These are phyloP conservation scores for Carex myosuroides DNA, from an alignment of 176 grass and related monocot genomes.

Conservation along the genomic window DNA sequence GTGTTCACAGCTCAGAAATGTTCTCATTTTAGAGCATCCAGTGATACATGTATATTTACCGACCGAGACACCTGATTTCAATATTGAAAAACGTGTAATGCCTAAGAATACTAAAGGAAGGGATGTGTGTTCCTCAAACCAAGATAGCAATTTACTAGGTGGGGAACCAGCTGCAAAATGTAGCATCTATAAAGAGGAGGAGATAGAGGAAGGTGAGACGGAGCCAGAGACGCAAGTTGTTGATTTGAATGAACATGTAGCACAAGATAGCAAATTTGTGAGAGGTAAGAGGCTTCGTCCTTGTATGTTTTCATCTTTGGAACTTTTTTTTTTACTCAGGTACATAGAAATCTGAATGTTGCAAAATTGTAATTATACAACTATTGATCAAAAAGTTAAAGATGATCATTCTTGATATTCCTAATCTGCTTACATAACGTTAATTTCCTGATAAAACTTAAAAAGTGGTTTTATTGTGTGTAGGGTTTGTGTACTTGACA, in stretches of 20 bases:
- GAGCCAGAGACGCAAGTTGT: conserved; percentile 48
- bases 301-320: background rate
- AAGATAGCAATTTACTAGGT: background rate
- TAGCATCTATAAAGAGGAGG: conserved; percentile 59
- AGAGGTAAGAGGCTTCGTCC: background rate
- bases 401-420: background rate
- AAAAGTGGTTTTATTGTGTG: background rate
- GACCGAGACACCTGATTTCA: conserved; percentile 52
- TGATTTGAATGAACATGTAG: conserved; percentile 40
- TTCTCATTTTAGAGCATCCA: conserved; percentile 62
- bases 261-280: conserved; percentile 4
- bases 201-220: conserved; percentile 85
- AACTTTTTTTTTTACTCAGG: background rate
- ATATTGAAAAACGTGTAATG: conserved; percentile 37
- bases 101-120: conserved; percentile 16
- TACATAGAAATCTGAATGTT: background rate
- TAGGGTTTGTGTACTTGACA: background rate
- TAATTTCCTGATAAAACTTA: background rate
- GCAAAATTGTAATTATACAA: background rate
- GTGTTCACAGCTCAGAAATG: conserved; percentile 42
- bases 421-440: background rate
- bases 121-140: background rate
- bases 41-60: conserved; percentile 81
- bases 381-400: background rate
- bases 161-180: conserved; percentile 30